phyloP scores from a whole-genome alignment of 768 basidiomycete species.

The Coprinopsis cinerea region DNA sequence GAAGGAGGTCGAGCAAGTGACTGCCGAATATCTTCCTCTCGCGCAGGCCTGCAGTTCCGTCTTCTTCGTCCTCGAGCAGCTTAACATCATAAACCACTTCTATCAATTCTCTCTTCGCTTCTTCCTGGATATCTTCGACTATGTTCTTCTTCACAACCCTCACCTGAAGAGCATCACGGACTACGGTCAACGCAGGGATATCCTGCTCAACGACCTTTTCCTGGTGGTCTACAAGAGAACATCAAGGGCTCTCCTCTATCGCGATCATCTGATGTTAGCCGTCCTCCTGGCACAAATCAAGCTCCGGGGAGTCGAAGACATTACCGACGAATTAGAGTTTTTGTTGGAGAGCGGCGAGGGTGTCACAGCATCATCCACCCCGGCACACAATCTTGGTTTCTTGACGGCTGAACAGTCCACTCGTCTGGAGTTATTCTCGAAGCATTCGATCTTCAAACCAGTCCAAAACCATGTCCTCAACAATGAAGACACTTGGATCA shows the following conservation, averaged over 20 bases:
- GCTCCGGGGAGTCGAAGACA: conserved; percentile 72
- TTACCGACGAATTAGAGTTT: conserved; percentile 83
- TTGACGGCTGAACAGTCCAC: conserved; percentile 63
- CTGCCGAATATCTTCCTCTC: conserved; percentile 87
- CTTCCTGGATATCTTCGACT: conserved; percentile 99
- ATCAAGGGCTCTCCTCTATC: conserved; percentile 82
- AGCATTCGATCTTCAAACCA: conserved; percentile 70
- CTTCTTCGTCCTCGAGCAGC: conserved; percentile 95
- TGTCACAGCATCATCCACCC: conserved; percentile 32
- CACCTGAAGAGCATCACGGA: conserved; percentile 79
- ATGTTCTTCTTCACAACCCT: conserved; percentile 87
- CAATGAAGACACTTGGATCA: conserved; percentile 60
- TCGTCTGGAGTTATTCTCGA: conserved; percentile 67
- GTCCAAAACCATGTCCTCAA: conserved; percentile 59
- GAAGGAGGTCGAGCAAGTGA: conserved; percentile 94
- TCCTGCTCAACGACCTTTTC: conserved; percentile 86
- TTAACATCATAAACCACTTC: conserved; percentile 92
- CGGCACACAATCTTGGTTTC: conserved; percentile 37
- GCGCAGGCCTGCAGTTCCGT: conserved; percentile 95
- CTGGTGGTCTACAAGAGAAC: conserved; percentile 83
- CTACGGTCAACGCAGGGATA: conserved; percentile 63
- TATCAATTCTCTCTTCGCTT: conserved; percentile 97
- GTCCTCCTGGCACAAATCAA: conserved; percentile 88
- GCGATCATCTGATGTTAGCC: conserved; percentile 87
- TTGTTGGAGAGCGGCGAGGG: conserved; percentile 84